Percentiles rank a stretch among this genome's conserved stretches.
Evolutionary conservation across 352 stramenopile species (phyloP).

Genomic region (Phytophthora melonis): DNA sequence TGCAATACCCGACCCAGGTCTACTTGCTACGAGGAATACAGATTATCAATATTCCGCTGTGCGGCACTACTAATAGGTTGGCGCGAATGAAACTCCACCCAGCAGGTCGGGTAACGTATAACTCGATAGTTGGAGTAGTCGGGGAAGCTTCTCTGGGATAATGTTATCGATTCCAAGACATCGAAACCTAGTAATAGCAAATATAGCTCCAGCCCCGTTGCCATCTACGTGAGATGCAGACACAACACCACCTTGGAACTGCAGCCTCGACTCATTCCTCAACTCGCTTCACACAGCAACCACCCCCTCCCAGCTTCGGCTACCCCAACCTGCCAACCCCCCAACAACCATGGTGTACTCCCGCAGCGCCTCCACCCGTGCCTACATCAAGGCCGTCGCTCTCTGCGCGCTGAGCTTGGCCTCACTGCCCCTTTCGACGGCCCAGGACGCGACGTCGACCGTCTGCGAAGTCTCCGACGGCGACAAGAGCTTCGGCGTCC

Average conservation of each 20-base stretch:
- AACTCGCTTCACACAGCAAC: constrained; percentile 20
- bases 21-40: too few species aligned
- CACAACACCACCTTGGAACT: too few species aligned
- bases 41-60: too few species aligned
- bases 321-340: neutral
- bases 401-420: constrained; percentile 20
- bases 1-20: too few species aligned
- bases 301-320: constrained; percentile 2
- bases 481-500: constrained; percentile 45
- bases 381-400: constrained; percentile 27
- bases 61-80: too few species aligned
- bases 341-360: constrained; percentile 35
- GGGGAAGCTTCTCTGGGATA: constrained; percentile 3
- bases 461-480: constrained; percentile 31
- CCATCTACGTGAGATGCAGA: neutral
- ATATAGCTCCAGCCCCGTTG: neutral
- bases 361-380: constrained; percentile 24
- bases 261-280: constrained; percentile 7
- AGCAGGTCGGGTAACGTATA: neutral
- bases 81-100: too few species aligned
- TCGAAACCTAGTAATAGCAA: neutral
- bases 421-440: constrained; percentile 13
- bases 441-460: constrained; percentile 1
- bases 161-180: neutral
- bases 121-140: neutral